A percentile compares a stretch with the other conserved stretches of the same genome.
Conservation (phyloP, 495 filamentous ascomycete species). For the Xanthoparmelia taractica region DNA sequence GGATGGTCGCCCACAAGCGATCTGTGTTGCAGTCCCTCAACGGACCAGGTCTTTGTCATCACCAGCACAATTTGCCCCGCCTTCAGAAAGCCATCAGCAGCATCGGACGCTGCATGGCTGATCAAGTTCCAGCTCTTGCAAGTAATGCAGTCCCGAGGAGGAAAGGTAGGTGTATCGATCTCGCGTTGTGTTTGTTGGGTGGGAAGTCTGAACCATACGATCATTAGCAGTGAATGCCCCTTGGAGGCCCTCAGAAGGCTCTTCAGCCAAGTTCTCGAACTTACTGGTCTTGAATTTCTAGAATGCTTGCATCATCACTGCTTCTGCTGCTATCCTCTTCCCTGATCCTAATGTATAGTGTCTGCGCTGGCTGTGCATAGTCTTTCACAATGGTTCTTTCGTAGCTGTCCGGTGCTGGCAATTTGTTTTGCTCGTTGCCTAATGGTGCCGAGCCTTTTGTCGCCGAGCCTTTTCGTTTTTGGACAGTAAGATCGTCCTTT, state of each 20-base stretch:
- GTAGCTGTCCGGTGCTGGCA: no score
- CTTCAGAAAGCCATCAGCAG: no score
- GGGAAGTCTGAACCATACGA: not conserved
- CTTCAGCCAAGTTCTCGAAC: not conserved
- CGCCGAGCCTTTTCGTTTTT: no score
- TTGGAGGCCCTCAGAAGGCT: not conserved
- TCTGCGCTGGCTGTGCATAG: not conserved
- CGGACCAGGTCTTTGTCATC: not conserved
- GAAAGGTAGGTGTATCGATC: not conserved
- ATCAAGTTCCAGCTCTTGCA: no score
- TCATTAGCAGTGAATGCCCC: not conserved
- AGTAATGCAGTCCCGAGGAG: not conserved
- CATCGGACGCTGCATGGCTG: no score
- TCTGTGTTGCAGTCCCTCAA: not conserved
- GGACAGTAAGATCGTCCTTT: no score
- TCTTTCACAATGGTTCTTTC: not conserved
- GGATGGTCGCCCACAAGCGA: not conserved
- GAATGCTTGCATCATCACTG: not conserved
- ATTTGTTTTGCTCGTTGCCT: no score
- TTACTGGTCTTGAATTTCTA: not conserved
- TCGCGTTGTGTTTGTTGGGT: not conserved
- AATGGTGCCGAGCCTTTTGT: no score
- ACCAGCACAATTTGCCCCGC: not conserved
- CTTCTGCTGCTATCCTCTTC: not conserved
- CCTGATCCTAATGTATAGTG: not conserved